phyloP scores from a whole-genome alignment of 192 early-diverging fungal genomes.

The Umbelopsis isabellina region DNA sequence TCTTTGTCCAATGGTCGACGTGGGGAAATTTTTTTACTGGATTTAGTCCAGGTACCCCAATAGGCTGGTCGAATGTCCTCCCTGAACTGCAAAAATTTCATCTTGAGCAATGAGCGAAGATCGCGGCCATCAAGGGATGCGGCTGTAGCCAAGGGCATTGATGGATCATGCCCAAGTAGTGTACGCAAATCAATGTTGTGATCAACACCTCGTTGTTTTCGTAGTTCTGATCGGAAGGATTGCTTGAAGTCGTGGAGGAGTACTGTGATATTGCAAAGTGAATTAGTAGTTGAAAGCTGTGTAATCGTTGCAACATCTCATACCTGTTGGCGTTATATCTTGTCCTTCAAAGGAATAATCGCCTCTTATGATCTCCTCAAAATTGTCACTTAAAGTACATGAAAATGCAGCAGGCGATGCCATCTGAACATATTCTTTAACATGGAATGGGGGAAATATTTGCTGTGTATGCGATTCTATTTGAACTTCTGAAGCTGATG shows the following conservation, averaged over 20 bases:
- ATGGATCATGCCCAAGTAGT: slow-evolving; percentile 33
- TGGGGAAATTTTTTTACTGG: slow-evolving; percentile 54
- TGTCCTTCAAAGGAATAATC: neutral
- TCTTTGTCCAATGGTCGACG: slow-evolving; percentile 70
- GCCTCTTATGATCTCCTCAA: neutral
- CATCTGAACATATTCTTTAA: slow-evolving; percentile 52
- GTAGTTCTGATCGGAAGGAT: neutral
- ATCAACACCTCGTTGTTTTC: slow-evolving; percentile 18
- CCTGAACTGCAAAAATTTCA: slow-evolving; percentile 72
- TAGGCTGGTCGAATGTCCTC: slow-evolving; percentile 77
- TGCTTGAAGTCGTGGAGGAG: slow-evolving; percentile 10
- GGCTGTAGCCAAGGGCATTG: slow-evolving; percentile 19
- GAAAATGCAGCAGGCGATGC: slow-evolving; percentile 47
- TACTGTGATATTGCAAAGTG: too few relatives aligned
- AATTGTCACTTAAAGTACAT: slow-evolving; percentile 12
- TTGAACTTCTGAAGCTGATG: slow-evolving; percentile 29
- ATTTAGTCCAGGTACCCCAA: slow-evolving; percentile 81
- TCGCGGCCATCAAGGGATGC: slow-evolving; percentile 36
- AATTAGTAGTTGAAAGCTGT: too few relatives aligned
- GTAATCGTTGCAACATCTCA: neutral
- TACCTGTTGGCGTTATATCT: slow-evolving; percentile 13
- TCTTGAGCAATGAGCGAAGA: slow-evolving; percentile 40
- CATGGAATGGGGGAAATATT: slow-evolving; percentile 62
- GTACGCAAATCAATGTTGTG: slow-evolving; percentile 35
- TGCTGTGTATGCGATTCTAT: slow-evolving; percentile 29